A percentile compares a stretch with the other conserved stretches of the same genome.
Conservation (phyloP, 192 early-diverging fungal species). For the Dimargaris cristalligena region DNA sequence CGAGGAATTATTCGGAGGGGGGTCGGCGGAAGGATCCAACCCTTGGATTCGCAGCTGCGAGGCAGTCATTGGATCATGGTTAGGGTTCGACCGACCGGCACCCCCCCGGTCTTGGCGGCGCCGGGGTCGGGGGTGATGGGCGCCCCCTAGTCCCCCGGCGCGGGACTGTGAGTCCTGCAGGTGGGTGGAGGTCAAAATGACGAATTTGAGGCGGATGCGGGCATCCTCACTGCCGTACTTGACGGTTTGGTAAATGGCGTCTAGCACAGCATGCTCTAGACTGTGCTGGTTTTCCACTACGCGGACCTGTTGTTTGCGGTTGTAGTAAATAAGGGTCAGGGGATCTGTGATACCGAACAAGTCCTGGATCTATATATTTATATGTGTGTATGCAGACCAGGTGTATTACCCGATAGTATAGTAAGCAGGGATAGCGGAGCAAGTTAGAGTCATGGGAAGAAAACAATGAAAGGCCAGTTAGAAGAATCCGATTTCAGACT, state of each 20-base stretch:
- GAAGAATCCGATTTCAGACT: neutral
- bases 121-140: too few species aligned
- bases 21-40: too few species aligned
- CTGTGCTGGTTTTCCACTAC: conserved; percentile 1
- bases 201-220: conserved; percentile 7
- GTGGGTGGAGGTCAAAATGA: neutral
- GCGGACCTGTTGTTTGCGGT: neutral
- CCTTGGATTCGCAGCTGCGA: too few species aligned
- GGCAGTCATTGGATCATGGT: too few species aligned
- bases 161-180: too few species aligned
- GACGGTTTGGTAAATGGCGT: neutral
- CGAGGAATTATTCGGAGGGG: too few species aligned
- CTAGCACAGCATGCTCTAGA: conserved; percentile 1
- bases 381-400: neutral
- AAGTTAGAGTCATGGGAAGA: neutral
- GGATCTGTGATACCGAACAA: conserved; percentile 10
- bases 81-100: too few species aligned
- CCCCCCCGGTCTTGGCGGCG: too few species aligned
- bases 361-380: conserved; percentile 10
- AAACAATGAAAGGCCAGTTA: neutral
- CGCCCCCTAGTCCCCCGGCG: too few species aligned
- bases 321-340: conserved; percentile 9
- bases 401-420: neutral
- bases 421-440: neutral
- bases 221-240: too few species aligned